Conservation (phyloP, 306 rosid genomes). For the Cucumis hystrix region DNA sequence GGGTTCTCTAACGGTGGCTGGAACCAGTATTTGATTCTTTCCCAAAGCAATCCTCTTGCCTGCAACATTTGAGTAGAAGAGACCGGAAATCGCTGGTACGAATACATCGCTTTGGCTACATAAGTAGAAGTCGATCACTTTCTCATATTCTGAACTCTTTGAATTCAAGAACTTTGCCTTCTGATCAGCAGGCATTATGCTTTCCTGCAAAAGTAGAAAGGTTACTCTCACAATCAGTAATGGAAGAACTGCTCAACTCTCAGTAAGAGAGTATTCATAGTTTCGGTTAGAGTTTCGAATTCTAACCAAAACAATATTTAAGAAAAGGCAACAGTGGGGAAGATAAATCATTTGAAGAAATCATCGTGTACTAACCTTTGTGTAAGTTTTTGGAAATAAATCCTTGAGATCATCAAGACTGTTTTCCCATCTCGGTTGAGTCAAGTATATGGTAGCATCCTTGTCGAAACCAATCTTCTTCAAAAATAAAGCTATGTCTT, state of each 20-base stretch:
- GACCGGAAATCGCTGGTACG: slow-evolving; percentile 89
- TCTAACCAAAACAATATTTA: background rate
- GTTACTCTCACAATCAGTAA: background rate
- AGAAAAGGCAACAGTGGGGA: background rate
- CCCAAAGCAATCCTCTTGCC: slow-evolving; percentile 84
- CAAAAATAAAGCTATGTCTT: slow-evolving; percentile 65
- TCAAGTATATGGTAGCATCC: slow-evolving; percentile 81
- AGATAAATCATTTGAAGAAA: background rate
- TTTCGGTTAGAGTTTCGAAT: background rate
- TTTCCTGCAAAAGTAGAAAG: slow-evolving; percentile 42
- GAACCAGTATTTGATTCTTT: slow-evolving; percentile 69
- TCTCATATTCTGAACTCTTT: slow-evolving; percentile 68
- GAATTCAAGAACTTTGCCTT: slow-evolving; percentile 55
- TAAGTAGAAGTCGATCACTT: slow-evolving; percentile 67
- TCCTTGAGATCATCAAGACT: slow-evolving; percentile 86
- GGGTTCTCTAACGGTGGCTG: slow-evolving; percentile 45
- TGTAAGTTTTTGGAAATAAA: slow-evolving; percentile 76
- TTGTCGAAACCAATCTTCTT: slow-evolving; percentile 69
- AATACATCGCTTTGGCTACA: slow-evolving; percentile 71
- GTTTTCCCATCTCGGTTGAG: slow-evolving; percentile 82
- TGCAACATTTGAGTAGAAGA: slow-evolving; percentile 84
- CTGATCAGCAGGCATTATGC: slow-evolving; percentile 81
- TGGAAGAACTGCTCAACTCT: background rate
- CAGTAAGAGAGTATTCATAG: background rate
- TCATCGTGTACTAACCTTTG: slow-evolving; percentile 38